Base-by-base conservation (phyloP, 2,329 filamentous ascomycete genomes). In the Hypoxylon sp. region DNA sequence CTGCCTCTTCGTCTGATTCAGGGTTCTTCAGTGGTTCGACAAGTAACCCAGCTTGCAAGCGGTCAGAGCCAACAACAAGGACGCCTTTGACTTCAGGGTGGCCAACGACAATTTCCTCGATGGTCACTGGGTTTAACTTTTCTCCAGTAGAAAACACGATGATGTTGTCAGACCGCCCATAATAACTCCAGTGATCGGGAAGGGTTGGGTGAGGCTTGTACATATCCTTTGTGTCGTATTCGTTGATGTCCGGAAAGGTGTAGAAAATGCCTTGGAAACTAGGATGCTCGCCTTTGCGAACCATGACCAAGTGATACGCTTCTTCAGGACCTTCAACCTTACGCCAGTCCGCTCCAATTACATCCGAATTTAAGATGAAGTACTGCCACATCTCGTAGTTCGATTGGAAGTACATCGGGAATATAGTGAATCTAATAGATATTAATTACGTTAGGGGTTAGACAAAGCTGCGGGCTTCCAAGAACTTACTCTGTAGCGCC, bases 101-200 rank as follows among this genome's bases (percentile, higher is more conserved):
- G 10, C 74, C 74, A 5, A 72, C 65, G 1, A 86, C 73, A 13
- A 77, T 78, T 0, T 75, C 70, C 67, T 86, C 84, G 35, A 85
- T 82, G 2, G 77, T 79, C 3, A 83, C 75, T 0, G 84, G 83
- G 66, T 87, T 87, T 5, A 86, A 71, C 73, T 87, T 86, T 75
- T 86, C 83, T 29, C 84, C 84, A 51, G 83, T 85, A 1, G 80
- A 82, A 37, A 87, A 81, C 13, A 86, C 84, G 14, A 86, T 82
- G 48, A 86, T 76, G 66, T 84, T 82, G 64, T 86, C 84, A 0
- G 75, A 74, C 2, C 81, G 76, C 1, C 81, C 80, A 22, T 75
- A 71, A 29, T 81, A 80, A 3, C 75, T 71, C 81, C 81, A 84
- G 65, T 80, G 75, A 44, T 82, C 68, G 0, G 78, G 76, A 2